These are phyloP conservation scores for Cadophora malorum DNA, from an alignment of 2,329 filamentous ascomycete species.

Conservation along the genomic window DNA sequence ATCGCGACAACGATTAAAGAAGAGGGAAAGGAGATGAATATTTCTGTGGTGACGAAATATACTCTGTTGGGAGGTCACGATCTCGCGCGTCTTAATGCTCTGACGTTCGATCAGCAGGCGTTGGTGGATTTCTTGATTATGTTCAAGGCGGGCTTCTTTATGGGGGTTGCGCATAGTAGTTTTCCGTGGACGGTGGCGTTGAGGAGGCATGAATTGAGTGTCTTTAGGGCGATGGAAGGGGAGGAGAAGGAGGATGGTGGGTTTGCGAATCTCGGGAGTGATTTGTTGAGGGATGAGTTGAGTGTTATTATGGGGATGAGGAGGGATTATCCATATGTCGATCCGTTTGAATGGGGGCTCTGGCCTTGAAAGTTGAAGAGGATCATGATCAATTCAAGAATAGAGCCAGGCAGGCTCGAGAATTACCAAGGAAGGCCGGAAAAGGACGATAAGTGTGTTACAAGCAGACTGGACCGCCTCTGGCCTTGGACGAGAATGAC, in stretches of 20 bases:
- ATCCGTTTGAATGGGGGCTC: constrained; percentile 15
- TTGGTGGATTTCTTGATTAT: constrained; percentile 57
- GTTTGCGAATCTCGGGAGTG: constrained; percentile 1
- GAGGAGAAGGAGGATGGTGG: constrained; percentile 6
- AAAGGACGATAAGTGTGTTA: too few relatives aligned
- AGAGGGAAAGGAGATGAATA: background rate
- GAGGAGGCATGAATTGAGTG: constrained; percentile 41
- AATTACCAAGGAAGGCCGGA: too few relatives aligned
- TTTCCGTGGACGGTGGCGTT: constrained; percentile 55
- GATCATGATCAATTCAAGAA: background rate
- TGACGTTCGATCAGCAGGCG: constrained; percentile 54
- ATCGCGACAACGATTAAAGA: background rate
- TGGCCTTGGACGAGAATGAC: too few relatives aligned
- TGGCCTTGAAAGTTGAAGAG: constrained; percentile 2
- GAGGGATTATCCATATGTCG: constrained; percentile 20
- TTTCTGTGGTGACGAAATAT: constrained; percentile 5
- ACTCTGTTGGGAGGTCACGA: constrained; percentile 39
- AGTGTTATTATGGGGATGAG: constrained; percentile 38
- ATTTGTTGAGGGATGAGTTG: constrained; percentile 37
- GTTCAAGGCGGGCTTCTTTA: constrained; percentile 49
- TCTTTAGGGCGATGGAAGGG: background rate
- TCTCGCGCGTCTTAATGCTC: constrained; percentile 40
- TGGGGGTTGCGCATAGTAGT: constrained; percentile 52
- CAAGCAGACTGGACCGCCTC: too few relatives aligned
- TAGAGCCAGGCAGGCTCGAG: too few relatives aligned